Base-by-base conservation (phyloP, 345 rosid genomes). In the Clarkia xantiana region DNA sequence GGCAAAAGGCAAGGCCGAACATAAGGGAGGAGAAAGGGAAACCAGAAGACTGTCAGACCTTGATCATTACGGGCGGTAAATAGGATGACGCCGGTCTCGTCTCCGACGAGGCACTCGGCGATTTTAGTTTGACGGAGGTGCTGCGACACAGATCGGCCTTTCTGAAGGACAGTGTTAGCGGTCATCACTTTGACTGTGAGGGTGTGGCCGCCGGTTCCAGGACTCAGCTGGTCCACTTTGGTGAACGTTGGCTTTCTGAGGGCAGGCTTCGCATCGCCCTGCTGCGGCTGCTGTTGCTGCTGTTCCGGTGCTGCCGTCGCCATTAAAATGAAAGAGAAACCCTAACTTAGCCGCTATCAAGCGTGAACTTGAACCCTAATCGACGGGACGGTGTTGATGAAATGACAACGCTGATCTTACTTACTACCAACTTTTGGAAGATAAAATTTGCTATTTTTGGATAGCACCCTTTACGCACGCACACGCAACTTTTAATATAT, bases 201-300 rank as follows among this genome's bases (percentile, higher is more conserved):
- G 15, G 58, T 60, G 58, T 60, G 64, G 3, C 64, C 64, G 40
- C 48, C 42, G 4, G 64, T 60, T 9, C 58, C 64, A 18, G 64
- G 64, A 3, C 64, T 57, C 51, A 60, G 45, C 64, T 60, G 64
- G 47, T 60, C 58, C 13, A 60, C 64, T 58, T 60, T 60, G n/a
- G 64, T 60, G 58, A 60, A 60, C 16, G 53, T 58, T 0, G 64
- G 64, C 38, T 60, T 60, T 47, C 64, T 60, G 53, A 60, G 40
- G 13, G 53, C 58, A 46, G 58, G 53, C 51, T 60, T 60, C 45
- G 40, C 65, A 39, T 47, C 52, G 41, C 18, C 43, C 19, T 42
- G 22, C 47, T 41, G 22, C 44, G 44, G 57, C 42, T 54, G 25
- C 25, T 22, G 57, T 34, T 54, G 25, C 25, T 22, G 18, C 47